phyloP scores from a whole-genome alignment of 1,284 basidiomycete species.

The Ustilago esculenta region DNA sequence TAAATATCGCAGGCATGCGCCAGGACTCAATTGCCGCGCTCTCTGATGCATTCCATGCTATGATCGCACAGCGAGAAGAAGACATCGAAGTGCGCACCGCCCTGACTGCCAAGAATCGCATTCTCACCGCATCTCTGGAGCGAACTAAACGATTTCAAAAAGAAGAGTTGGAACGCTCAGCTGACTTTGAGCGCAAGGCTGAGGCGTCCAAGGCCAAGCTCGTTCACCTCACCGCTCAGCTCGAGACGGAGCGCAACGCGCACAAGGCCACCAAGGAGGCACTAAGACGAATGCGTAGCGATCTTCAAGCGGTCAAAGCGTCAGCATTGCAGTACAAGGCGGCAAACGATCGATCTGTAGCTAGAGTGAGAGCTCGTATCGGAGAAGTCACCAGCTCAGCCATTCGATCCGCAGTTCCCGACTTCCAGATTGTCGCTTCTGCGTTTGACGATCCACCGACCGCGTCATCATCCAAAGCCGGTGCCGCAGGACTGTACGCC shows the following conservation, averaged over 20 bases:
- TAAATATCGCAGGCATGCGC: conserved; percentile 35
- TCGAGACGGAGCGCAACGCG: conserved; percentile 32
- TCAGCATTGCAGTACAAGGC: conserved; percentile 47
- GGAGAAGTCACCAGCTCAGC: conserved; percentile 51
- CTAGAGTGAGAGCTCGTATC: conserved; percentile 41
- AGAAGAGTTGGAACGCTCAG: conserved; percentile 38
- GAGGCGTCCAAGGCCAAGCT: conserved; percentile 46
- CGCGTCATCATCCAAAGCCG: conserved; percentile 13
- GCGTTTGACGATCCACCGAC: conserved; percentile 29
- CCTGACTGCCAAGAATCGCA: conserved; percentile 47
- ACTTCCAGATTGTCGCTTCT: conserved; percentile 49
- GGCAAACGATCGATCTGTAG: conserved; percentile 40
- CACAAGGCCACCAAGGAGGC: conserved; percentile 53
- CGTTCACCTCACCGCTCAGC: conserved; percentile 15
- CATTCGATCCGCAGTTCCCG: conserved; percentile 41
- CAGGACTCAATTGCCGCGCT: conserved; percentile 23
- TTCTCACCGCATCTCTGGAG: conserved; percentile 38
- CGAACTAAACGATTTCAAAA: conserved; percentile 38
- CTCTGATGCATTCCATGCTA: conserved; percentile 46
- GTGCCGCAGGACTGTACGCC: conserved; percentile 17
- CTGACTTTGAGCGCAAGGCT: conserved; percentile 43
- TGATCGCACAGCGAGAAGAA: conserved; percentile 53
- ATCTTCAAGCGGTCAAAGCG: conserved; percentile 44
- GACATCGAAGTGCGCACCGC: conserved; percentile 53
- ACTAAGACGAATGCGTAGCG: conserved; percentile 34